These are phyloP conservation scores for Musa schizocarpa DNA, from an alignment of 176 grass and related monocot species.

Conservation along the genomic window DNA sequence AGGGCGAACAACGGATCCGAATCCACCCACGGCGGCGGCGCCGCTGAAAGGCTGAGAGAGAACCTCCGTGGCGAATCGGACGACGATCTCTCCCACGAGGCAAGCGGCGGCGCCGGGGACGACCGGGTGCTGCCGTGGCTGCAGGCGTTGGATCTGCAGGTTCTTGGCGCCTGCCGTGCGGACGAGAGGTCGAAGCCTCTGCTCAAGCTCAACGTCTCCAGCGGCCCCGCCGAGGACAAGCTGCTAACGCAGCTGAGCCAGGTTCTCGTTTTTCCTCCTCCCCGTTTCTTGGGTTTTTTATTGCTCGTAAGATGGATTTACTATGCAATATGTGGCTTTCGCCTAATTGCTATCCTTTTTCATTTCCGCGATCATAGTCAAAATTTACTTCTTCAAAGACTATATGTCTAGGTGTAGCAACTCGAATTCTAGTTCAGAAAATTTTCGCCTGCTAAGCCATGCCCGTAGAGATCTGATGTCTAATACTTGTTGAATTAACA, in stretches of 20 bases:
- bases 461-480: no score
- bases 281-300: not conserved
- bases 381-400: no score
- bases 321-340: no score
- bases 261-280: slow-evolving; percentile 14
- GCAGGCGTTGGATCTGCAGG: slow-evolving; percentile 45
- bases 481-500: not conserved
- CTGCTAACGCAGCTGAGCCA: slow-evolving; percentile 72
- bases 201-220: slow-evolving; percentile 47
- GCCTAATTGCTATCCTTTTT: no score
- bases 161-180: slow-evolving; percentile 70
- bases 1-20: not conserved
- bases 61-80: slow-evolving; percentile 13
- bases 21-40: not conserved
- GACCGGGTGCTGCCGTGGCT: slow-evolving; percentile 20
- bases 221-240: slow-evolving; percentile 48
- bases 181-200: slow-evolving; percentile 60
- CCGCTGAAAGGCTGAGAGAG: slow-evolving; percentile 2
- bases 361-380: no score
- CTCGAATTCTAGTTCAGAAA: no score
- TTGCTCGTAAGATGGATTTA: not conserved
- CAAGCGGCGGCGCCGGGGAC: not conserved
- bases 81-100: not conserved
- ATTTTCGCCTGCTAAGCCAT: no score
- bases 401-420: no score